Evolutionary conservation across 176 grass and related monocot species (phyloP), one percentile per base, ranked within the genome.

Genomic region (Thinopyrum elongatum): DNA sequence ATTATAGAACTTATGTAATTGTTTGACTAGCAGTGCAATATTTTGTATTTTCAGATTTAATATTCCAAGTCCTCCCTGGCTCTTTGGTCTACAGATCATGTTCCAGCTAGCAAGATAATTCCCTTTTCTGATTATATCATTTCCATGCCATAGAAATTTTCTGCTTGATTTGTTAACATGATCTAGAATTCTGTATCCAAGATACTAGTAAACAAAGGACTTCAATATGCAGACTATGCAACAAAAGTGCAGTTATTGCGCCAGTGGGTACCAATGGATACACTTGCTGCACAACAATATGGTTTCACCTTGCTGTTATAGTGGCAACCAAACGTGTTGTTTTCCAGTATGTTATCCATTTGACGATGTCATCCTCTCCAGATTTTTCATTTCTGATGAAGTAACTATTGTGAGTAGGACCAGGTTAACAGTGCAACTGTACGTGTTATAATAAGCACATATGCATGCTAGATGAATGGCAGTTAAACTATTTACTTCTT

Each of bases 281-380:
- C 89, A 14, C 89, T 91, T 73, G 92, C 91, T 88, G 95, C 92
- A 68, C 87, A 97, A 87, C 84, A 77, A 65, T 91, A 98, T 73
- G 93, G 87, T 76, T 93, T 98, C 28, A 85, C 87, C 80, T 95
- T 93, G 87, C 95, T 69, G 82, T 97, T 8, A 72, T 95, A 88
- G 92, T 65, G 85, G 92, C 12, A 90, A 87, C 14, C 91, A 93
- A 71, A 98, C 90, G 91, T 90, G 95, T 92, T 74, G 12, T 35
- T 87, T 57, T 57, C 53, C 53, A 57, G 6, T 57, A 57, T 8
- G 19, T 57, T 57, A 57, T 57, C 53, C 53, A 57, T 1, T 57
- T 57, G 16, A 8, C 59, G 12, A 74, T 17, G 13, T 39, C 35
- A 44, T 35, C 25, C 3, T 44, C 2, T 30, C 7, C 21, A 74